Evolutionary conservation across 257 asterid species (phyloP).

Genomic region (Solanum sitiens): DNA sequence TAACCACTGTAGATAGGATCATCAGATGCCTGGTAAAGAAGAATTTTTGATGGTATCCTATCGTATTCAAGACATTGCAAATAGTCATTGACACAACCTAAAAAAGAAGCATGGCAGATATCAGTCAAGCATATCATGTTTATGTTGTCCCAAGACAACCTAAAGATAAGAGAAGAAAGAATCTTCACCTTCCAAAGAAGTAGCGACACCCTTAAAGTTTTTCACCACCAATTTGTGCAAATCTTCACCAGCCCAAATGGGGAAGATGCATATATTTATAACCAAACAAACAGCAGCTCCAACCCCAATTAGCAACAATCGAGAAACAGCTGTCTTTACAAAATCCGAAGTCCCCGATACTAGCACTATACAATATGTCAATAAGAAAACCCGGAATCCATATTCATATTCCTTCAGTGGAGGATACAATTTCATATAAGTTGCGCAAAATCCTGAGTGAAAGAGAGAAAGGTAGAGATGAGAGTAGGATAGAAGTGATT

Average conservation of each 20-base stretch:
- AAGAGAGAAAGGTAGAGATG: background rate
- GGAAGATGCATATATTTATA: constrained; percentile 55
- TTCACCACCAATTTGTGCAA: constrained; percentile 78
- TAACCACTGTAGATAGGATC: constrained; percentile 88
- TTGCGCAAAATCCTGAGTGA: constrained; percentile 31
- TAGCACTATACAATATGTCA: constrained; percentile 74
- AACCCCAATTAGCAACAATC: constrained; percentile 58
- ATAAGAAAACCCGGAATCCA: constrained; percentile 82
- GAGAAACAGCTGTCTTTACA: constrained; percentile 57
- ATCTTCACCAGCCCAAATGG: constrained; percentile 97
- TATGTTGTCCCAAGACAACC: background rate
- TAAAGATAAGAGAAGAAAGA: background rate
- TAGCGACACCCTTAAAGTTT: constrained; percentile 72
- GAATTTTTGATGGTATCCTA: constrained; percentile 81
- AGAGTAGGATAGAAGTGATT: background rate
- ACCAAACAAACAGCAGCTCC: constrained; percentile 74
- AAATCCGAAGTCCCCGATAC: constrained; percentile 65
- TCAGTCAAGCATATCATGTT: constrained; percentile 2
- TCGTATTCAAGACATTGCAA: constrained; percentile 55
- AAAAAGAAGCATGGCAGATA: background rate
- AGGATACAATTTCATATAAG: constrained; percentile 67
- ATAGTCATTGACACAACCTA: constrained; percentile 73
- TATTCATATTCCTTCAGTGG: constrained; percentile 88
- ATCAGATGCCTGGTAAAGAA: constrained; percentile 79
- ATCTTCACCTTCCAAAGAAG: constrained; percentile 62